Percentiles rank a stretch among this genome's conserved stretches.
Conservation (phyloP, 2,329 filamentous ascomycete species). For the Periconia sp. region DNA sequence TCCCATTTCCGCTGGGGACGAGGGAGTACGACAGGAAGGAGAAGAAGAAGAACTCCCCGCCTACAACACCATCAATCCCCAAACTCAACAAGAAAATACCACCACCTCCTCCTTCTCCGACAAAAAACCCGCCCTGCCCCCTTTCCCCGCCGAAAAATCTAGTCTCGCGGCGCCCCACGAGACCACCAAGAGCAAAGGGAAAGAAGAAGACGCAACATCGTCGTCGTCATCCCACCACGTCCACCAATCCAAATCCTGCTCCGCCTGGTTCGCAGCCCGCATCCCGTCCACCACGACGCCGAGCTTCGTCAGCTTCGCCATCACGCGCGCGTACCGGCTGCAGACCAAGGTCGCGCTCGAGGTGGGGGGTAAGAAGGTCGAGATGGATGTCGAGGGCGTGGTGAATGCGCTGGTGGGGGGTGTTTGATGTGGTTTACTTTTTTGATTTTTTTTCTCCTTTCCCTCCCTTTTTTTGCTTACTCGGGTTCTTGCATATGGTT, state of each 20-base stretch:
- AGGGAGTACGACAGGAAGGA: too few species aligned
- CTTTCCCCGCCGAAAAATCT: too few species aligned
- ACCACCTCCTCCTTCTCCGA: neutral
- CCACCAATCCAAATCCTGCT: conserved; percentile 13
- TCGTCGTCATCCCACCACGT: neutral
- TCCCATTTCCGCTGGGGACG: neutral
- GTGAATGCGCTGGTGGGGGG: conserved; percentile 13
- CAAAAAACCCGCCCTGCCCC: neutral
- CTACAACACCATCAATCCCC: neutral
- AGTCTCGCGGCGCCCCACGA: too few species aligned
- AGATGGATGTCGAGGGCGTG: conserved; percentile 14
- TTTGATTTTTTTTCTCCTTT: too few species aligned
- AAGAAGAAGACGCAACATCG: neutral
- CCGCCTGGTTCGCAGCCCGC: conserved; percentile 21
- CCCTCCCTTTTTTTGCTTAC: too few species aligned
- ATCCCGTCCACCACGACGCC: conserved; percentile 23
- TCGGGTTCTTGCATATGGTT: too few species aligned
- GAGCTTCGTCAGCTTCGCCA: conserved; percentile 26
- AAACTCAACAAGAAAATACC: neutral
- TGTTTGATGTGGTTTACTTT: neutral
- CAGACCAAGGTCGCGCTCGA: conserved; percentile 18
- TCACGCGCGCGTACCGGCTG: conserved; percentile 21
- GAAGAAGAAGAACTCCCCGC: neutral
- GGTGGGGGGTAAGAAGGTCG: conserved; percentile 24
- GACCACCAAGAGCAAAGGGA: neutral